Conservation (phyloP, 805 yeast genomes). For the Monosporozyma siamensis region DNA sequence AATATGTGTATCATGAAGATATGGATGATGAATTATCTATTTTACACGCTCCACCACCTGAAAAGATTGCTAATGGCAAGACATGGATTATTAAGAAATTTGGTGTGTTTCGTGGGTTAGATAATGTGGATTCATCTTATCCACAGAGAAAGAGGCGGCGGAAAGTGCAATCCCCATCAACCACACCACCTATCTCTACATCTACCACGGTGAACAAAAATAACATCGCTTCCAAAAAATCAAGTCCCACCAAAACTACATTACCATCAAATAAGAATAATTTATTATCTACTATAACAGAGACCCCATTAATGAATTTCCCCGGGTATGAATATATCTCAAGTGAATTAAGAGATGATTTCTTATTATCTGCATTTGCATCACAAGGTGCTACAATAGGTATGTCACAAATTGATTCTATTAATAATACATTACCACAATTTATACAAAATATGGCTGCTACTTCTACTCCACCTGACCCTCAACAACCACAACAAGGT, state of each 20-base stretch:
- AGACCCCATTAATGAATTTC: slow-evolving; percentile 2
- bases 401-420: slow-evolving; percentile 2
- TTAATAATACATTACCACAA: neutral
- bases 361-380: slow-evolving; percentile 65
- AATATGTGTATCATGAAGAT: slow-evolving; percentile 75
- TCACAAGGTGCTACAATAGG: slow-evolving; percentile 22
- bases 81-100: slow-evolving; percentile 67
- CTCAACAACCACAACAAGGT: neutral
- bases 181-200: neutral
- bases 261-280: neutral
- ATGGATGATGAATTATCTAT: slow-evolving; percentile 57
- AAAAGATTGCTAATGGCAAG: slow-evolving; percentile 32
- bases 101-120: slow-evolving; percentile 51
- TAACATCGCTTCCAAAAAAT: neutral
- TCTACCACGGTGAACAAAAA: neutral
- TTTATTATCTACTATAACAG: no score
- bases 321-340: slow-evolving; percentile 44
- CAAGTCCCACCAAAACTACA: neutral
- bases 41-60: slow-evolving; percentile 39
- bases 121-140: slow-evolving; percentile 18
- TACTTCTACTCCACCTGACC: neutral
- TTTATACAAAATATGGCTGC: neutral
- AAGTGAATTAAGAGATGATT: slow-evolving; percentile 62
- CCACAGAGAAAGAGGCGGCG: slow-evolving; percentile 12
- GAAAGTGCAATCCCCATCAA: neutral